Evolutionary conservation across 2,329 filamentous ascomycete genomes (phyloP), one percentile per base, ranked within the genome.

Genomic region (Cladosporium cucumerinum): DNA sequence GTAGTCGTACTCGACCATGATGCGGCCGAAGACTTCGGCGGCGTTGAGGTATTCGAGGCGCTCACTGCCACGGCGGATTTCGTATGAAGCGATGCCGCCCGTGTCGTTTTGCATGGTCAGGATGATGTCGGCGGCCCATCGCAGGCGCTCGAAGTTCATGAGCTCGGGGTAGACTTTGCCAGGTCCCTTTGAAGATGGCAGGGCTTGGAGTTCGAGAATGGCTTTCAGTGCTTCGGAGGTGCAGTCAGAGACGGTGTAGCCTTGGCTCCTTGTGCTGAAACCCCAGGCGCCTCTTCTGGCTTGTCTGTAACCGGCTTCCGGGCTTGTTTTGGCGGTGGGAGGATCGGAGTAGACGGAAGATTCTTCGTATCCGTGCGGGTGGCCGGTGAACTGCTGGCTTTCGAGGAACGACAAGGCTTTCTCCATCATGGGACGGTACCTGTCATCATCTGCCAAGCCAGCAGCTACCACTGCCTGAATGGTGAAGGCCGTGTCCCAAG

Each of bases 1-100:
- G 74, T 99, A 98, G 76, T 97, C 92, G 76, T 99, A 99, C 75
- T 98, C 94, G 62, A 99, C 89, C 95, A 99, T 99, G 79, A 99
- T 99, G 23, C 89, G 86, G 16, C 92, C 93, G 77, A 99, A 99
- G 0, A 99, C 93, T 76, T 99, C 95, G 1, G 95, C 95, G 0
- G 94, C 94, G 73, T 99, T 99, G 51, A 99, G 85, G 76, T 88
- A 84, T 77, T 99, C 95, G 69, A 98, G 77, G 69, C 85, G 86
- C 69, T 90, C 84, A 11, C 91, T 89, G 2, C 90, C 94, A 28
- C 95, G 87, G 1, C 89, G 89, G 1, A 86, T 86, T 75, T 99
- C 95, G 76, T 99, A 99, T 18, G 92, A 95, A 0, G 92, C 91
- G 74, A 93, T 94, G 3, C 92, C 95, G 25, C 93, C 93, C 12